Evolutionary conservation across 768 basidiomycete genomes (phyloP).

Genomic region (Boletellus ananas): DNA sequence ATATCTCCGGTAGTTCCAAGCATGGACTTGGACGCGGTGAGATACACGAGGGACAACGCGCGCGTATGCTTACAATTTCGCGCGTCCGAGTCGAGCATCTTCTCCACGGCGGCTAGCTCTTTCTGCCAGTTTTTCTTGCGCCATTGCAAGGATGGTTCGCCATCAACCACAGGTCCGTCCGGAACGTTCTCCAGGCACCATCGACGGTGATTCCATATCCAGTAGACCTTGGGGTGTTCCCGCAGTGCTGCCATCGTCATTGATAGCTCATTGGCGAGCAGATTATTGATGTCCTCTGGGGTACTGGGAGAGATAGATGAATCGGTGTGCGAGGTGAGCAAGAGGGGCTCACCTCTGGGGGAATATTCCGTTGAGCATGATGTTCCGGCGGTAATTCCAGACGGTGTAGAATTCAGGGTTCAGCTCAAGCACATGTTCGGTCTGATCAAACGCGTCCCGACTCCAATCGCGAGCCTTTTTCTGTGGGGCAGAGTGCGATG

Average conservation of each 20-base stretch:
- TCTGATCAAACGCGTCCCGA: conserved; percentile 70
- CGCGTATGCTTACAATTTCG: conserved; percentile 73
- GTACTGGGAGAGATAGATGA: conserved; percentile 41
- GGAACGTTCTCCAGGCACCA: conserved; percentile 94
- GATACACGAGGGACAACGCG: background rate
- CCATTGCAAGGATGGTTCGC: conserved; percentile 58
- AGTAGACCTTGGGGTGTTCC: conserved; percentile 91
- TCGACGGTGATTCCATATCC: conserved; percentile 96
- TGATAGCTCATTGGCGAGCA: conserved; percentile 69
- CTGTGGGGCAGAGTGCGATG: conserved; percentile 38
- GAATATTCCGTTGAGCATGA: conserved; percentile 71
- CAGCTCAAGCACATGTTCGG: conserved; percentile 68
- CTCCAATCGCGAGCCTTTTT: conserved; percentile 68
- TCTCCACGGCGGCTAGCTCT: conserved; percentile 86
- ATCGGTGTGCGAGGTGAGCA: background rate
- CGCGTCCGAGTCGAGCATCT: conserved; percentile 86
- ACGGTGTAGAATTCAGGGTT: conserved; percentile 97
- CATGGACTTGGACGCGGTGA: conserved; percentile 62
- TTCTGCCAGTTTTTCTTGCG: conserved; percentile 75
- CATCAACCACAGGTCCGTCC: conserved; percentile 52
- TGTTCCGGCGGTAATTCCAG: conserved; percentile 91
- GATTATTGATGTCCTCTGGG: conserved; percentile 53
- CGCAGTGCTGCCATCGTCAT: conserved; percentile 82
- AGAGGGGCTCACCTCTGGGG: conserved; percentile 47
- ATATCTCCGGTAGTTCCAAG: conserved; percentile 93